phyloP scores from a whole-genome alignment of 2,329 filamentous ascomycete species.

The Aquanectria penicillioides region DNA sequence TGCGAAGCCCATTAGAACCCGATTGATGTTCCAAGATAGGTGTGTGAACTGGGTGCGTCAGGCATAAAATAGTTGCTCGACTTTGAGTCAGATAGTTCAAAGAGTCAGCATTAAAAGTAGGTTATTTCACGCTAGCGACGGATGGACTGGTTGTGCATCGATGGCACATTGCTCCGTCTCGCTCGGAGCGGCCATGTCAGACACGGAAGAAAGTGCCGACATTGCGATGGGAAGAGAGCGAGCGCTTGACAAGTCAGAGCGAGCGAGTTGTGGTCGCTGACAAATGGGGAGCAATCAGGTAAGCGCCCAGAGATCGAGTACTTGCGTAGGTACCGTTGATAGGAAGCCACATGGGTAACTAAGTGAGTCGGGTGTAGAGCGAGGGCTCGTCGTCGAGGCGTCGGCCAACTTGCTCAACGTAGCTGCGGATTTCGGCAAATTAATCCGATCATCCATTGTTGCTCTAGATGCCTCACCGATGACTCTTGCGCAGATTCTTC shows the following conservation, averaged over 20 bases:
- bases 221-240: background rate
- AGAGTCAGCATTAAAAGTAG: background rate
- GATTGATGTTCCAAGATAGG: too few species aligned
- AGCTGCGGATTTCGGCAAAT: too few species aligned
- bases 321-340: background rate
- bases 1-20: too few species aligned
- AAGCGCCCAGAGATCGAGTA: background rate
- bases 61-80: background rate
- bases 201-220: background rate
- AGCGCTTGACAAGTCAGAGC: background rate
- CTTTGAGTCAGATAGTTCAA: background rate
- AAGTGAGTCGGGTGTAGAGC: too few species aligned
- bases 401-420: too few species aligned
- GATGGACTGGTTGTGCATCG: background rate
- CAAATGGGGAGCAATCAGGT: slow-evolving; percentile 2
- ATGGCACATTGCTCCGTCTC: background rate
- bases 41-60: background rate
- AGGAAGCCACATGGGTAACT: too few species aligned
- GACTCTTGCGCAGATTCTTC: background rate
- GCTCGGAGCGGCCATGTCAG: background rate
- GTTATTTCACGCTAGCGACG: background rate
- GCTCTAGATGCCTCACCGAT: too few species aligned
- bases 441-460: too few species aligned
- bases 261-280: background rate
- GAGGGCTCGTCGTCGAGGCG: too few species aligned